A percentile compares a stretch with the other conserved stretches of the same genome.
Evolutionary conservation across 1,284 basidiomycete genomes (phyloP).

Genomic region (Apiotrichum gamsii): DNA sequence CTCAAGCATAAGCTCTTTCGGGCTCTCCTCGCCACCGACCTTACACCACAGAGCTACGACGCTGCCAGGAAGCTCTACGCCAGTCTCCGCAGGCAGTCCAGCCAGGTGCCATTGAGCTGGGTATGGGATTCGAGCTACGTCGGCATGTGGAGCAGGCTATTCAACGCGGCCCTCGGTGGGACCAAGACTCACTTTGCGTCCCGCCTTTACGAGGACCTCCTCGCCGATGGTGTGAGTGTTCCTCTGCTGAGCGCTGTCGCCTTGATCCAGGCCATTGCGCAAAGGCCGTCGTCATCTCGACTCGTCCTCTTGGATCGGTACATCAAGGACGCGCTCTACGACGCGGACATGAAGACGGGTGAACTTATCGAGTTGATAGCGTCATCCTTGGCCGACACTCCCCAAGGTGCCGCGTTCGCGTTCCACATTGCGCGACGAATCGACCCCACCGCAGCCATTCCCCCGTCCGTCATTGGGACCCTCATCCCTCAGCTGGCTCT

Average conservation of each 20-base stretch:
- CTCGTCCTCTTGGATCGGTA: constrained; percentile 36
- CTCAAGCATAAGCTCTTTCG: too few species aligned
- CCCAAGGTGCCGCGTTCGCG: constrained; percentile 27
- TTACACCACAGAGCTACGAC: too few species aligned
- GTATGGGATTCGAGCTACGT: too few species aligned
- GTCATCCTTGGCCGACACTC: constrained; percentile 18
- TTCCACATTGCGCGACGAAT: constrained; percentile 22
- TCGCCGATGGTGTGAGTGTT: constrained; percentile 27
- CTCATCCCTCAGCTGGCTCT: constrained; percentile 17
- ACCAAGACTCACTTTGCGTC: constrained; percentile 41
- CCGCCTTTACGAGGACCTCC: constrained; percentile 33
- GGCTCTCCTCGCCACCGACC: too few species aligned
- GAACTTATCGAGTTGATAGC: constrained; percentile 25
- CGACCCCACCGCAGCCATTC: not conserved
- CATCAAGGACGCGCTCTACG: constrained; percentile 34
- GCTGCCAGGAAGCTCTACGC: too few species aligned
- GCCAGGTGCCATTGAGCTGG: too few species aligned
- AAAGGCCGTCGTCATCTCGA: constrained; percentile 18
- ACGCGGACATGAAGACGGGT: constrained; percentile 6
- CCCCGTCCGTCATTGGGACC: constrained; percentile 6
- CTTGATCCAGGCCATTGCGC: constrained; percentile 26
- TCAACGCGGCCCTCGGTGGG: too few species aligned
- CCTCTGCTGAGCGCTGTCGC: constrained; percentile 14
- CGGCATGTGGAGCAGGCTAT: too few species aligned
- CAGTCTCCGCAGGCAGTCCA: not conserved